Evolutionary conservation across 2,329 filamentous ascomycete species (phyloP).

Genomic region (Fusarium tanahbumbuense): DNA sequence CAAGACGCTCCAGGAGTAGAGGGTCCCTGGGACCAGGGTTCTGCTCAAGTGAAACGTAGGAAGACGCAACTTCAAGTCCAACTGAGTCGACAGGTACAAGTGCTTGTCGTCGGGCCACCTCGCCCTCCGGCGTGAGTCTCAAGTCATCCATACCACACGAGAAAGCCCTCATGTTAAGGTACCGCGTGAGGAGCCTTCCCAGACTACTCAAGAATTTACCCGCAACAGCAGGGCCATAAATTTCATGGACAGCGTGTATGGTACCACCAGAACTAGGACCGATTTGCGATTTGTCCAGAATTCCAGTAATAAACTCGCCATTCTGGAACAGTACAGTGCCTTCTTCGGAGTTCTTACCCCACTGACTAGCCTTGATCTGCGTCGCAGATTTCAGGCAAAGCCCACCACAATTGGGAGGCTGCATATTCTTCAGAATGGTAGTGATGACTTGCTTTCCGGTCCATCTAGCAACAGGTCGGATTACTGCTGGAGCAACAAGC

Average conservation of each 20-base stretch:
- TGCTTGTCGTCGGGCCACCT: constrained; percentile 74
- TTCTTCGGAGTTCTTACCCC: constrained; percentile 83
- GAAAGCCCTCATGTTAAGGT: constrained; percentile 93
- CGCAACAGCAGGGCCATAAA: constrained; percentile 88
- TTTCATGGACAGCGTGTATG: constrained; percentile 91
- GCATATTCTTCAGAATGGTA: constrained; percentile 92
- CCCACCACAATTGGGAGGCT: constrained; percentile 78
- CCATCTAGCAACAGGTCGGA: constrained; percentile 86
- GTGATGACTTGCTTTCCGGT: constrained; percentile 97
- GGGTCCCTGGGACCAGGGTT: constrained; percentile 72
- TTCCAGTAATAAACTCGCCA: constrained; percentile 88
- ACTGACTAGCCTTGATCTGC: constrained; percentile 80
- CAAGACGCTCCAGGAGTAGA: constrained; percentile 80
- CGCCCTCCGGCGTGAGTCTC: constrained; percentile 82
- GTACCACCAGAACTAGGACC: constrained; percentile 88
- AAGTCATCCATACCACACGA: constrained; percentile 98
- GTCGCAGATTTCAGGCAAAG: constrained; percentile 84
- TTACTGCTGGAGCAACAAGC: constrained; percentile 81
- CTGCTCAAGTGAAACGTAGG: constrained; percentile 86
- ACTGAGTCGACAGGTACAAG: constrained; percentile 74
- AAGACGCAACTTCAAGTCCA: constrained; percentile 82
- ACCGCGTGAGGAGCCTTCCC: constrained; percentile 87
- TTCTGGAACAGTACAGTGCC: constrained; percentile 83
- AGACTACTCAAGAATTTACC: constrained; percentile 90
- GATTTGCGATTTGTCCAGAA: constrained; percentile 95